phyloP scores from a whole-genome alignment of 1,139 yeast genomes.

The Entelexis paramagnoliae region DNA sequence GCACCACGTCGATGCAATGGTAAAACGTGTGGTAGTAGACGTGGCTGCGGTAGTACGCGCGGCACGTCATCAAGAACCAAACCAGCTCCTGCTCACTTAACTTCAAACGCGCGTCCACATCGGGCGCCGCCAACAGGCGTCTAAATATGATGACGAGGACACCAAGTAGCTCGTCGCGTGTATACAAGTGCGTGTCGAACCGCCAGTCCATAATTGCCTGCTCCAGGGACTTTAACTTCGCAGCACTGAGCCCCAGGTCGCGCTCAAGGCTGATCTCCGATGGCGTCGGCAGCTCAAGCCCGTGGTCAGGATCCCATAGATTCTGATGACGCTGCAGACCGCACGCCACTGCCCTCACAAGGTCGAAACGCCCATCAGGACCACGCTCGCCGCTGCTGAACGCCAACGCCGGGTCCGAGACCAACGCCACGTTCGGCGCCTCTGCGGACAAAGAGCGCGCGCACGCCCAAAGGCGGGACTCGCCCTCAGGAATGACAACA shows the following conservation, averaged over 20 bases:
- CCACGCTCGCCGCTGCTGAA: conserved; percentile 4
- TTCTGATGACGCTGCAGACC: conserved; percentile 4
- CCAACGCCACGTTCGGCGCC: conserved; percentile 13
- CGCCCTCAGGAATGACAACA: neutral
- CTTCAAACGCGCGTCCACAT: conserved; percentile 24
- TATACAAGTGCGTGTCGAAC: conserved; percentile 20
- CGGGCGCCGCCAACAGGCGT: conserved; percentile 15
- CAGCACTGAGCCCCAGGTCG: conserved; percentile 16
- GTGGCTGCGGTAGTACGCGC: conserved; percentile 48
- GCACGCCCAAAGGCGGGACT: neutral
- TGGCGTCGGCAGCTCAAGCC: conserved; percentile 8
- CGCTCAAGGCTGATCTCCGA: conserved; percentile 1
- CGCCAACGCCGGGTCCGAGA: neutral
- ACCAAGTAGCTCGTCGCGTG: conserved; percentile 43
- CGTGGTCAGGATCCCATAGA: conserved; percentile 12
- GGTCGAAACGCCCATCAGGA: conserved; percentile 3
- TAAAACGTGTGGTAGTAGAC: conserved; percentile 72
- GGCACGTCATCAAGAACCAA: conserved; percentile 37
- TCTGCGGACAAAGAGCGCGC: conserved; percentile 5
- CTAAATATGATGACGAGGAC: conserved; percentile 50
- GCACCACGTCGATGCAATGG: conserved; percentile 92
- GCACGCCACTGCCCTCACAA: conserved; percentile 1
- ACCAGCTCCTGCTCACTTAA: conserved; percentile 40
- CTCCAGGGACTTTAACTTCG: conserved; percentile 10
- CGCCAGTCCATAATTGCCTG: conserved; percentile 4